Evolutionary conservation across 2,329 filamentous ascomycete genomes (phyloP), one percentile per base, ranked within the genome.

Genomic region (Hysterium pulicare): DNA sequence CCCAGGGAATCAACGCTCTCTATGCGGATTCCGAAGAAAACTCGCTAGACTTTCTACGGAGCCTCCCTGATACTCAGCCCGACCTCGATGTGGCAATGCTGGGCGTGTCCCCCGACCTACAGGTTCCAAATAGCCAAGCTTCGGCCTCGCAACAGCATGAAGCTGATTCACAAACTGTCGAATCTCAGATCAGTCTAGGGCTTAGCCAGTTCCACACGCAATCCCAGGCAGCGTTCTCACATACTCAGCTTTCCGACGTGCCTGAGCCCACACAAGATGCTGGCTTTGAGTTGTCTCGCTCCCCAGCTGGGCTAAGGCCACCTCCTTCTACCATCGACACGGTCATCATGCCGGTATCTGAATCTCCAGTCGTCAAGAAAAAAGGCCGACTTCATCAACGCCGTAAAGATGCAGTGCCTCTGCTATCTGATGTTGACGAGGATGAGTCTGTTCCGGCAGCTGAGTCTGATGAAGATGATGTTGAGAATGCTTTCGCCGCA

Each of bases 221-320:
- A 13, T 61, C 60, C 4, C 58, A 58, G 24, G 41, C 31, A n/a
- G 42, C 45, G 2, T 55, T 61, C 39, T 63, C 63, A 2, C 67
- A 69, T 36, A 86, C 84, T 1, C 84, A 90, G 54, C 65, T 77
- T 16, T 87, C 86, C 0, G 81, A 87, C 22, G 72, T 84, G 38
- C 75, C 87, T 4, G 85, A 90, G 44, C 81, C 83, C 1, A 93
- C 88, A 2, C 90, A 95, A 61, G 90, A 95, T 61, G 76, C 71
- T 15, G 90, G 89, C 0, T 87, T 93, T 52, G 78, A 83, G 31
- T 73, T 83, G 42, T 84, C 82, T 38, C 62, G 61, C 43, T 86
- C 87, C 1, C 87, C 88, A 33, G 75, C 88, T 37, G 83, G 79
- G 77, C 44, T 62, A 57, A 82, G 40, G 76, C 81, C 22, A 70